Percentiles rank a stretch among this genome's conserved stretches.
These are phyloP conservation scores for Collybiopsis confluens DNA, from an alignment of 768 basidiomycete genomes.

Conservation along the genomic window DNA sequence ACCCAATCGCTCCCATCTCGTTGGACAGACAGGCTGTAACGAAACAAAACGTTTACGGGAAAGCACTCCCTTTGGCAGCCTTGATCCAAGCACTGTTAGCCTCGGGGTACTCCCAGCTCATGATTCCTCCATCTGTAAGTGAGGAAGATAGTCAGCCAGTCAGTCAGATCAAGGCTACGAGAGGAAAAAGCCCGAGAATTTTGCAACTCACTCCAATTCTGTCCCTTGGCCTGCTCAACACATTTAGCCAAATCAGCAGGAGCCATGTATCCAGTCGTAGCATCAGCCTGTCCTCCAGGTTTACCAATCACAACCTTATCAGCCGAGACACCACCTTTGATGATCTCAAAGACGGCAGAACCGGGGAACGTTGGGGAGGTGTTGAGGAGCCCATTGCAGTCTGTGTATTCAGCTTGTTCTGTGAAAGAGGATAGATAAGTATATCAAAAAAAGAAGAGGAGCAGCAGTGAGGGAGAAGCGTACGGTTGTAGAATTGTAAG, in stretches of 20 bases:
- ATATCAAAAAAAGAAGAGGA: background rate
- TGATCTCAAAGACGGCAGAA: constrained; percentile 34
- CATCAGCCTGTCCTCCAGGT: constrained; percentile 32
- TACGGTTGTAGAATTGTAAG: too few species aligned
- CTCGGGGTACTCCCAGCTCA: constrained; percentile 4
- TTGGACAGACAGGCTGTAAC: too few species aligned
- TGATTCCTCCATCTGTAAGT: background rate
- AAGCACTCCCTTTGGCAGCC: background rate
- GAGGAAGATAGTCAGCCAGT: background rate
- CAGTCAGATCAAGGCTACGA: background rate
- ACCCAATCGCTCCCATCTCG: too few species aligned
- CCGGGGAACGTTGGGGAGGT: constrained; percentile 39
- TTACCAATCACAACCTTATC: constrained; percentile 56
- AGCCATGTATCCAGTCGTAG: constrained; percentile 41
- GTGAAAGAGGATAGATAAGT: constrained; percentile 29
- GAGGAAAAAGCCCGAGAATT: background rate
- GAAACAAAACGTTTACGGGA: background rate
- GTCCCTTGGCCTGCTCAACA: constrained; percentile 34
- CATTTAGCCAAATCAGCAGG: constrained; percentile 38
- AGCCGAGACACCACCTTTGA: constrained; percentile 33
- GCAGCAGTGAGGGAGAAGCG: background rate
- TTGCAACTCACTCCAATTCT: constrained; percentile 50
- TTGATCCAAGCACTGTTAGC: background rate
- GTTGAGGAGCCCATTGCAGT: constrained; percentile 38
- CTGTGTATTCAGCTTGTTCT: constrained; percentile 38